Base-by-base conservation (phyloP, 2,329 filamentous ascomycete genomes). In the Triangularia verruculosa region DNA sequence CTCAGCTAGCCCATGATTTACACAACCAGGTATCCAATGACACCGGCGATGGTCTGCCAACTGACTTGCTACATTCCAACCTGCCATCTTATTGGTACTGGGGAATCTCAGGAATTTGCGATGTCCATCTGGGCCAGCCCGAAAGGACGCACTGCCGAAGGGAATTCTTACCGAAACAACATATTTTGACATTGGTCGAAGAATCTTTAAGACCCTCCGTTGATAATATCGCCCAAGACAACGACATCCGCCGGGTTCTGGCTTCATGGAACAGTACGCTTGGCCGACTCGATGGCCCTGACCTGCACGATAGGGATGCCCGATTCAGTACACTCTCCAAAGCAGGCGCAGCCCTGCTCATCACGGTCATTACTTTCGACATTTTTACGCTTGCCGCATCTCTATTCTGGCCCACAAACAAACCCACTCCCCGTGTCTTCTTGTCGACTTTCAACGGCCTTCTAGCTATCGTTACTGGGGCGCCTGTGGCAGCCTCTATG, bases 81-180 rank as follows among this genome's bases (percentile, higher is more conserved):
- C 25, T 64, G 12, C 63, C 63, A 13, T 47, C 17, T 1, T 52
- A 59, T 22, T 64, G 63, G 63, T 62, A 52, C 28, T 59, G 39
- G 27, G 63, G 63, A 27, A 28, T 51, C 22, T 64, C 63, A 3
- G 63, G 63, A 2, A 56, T 64, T 24, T 64, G 63, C 63, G 63
- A 64, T 34, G 32, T 55, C n/a, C 52, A 32, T 47, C 25, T 22
- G n/a, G n/a, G n/a, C n/a, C n/a, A n/a, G n/a, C n/a, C n/a, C 11
- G 34, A 51, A 20, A 43, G 34, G 15, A 28, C 34, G 3, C 15
- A n/a, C n/a, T 64, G 62, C 13, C 59, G 59, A 8, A 28, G 22
- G 11, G 39, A 9, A 15, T 67, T 67, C 25, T 61, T 59, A 4
- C 61, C 61, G 5, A 64, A 59, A 2, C 27, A 62, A 12, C 39